Evolutionary conservation across 768 basidiomycete species (phyloP).

Genomic region (Boletus rubroflammeus): DNA sequence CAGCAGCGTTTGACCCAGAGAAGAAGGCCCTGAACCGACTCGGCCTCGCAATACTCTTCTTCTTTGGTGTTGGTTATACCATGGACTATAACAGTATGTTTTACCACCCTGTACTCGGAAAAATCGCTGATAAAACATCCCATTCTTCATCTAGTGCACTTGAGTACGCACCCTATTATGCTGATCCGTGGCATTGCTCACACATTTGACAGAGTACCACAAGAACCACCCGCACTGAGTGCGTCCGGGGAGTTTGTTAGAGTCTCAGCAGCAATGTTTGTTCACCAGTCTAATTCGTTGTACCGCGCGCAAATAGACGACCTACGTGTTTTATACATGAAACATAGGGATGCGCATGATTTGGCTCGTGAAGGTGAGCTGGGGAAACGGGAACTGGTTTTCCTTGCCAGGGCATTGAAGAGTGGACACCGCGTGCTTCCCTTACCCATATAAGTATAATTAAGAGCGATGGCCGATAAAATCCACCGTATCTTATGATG

Average conservation of each 20-base stretch:
- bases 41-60: constrained; percentile 60
- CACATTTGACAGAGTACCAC: constrained; percentile 64
- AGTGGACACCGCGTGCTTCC: not conserved
- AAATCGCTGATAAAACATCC: constrained; percentile 8
- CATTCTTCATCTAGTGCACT: constrained; percentile 55
- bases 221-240: constrained; percentile 83
- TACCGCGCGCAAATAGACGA: constrained; percentile 27
- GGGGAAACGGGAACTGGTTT: not conserved
- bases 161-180: constrained; percentile 54
- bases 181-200: constrained; percentile 21
- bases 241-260: constrained; percentile 1
- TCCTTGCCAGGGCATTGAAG: not conserved
- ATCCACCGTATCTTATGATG: not conserved
- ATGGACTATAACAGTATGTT: constrained; percentile 86
- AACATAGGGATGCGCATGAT: not conserved
- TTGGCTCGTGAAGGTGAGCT: constrained; percentile 3
- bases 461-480: not conserved
- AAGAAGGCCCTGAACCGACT: constrained; percentile 64
- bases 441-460: not conserved
- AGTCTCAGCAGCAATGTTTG: constrained; percentile 1
- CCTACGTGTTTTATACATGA: constrained; percentile 14
- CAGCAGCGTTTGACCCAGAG: constrained; percentile 66
- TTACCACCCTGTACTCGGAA: not conserved
- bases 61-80: constrained; percentile 64
- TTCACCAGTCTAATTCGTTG: constrained; percentile 17